Evolutionary conservation across 2,329 filamentous ascomycete genomes (phyloP).

Genomic region (Talaromyces sp.): DNA sequence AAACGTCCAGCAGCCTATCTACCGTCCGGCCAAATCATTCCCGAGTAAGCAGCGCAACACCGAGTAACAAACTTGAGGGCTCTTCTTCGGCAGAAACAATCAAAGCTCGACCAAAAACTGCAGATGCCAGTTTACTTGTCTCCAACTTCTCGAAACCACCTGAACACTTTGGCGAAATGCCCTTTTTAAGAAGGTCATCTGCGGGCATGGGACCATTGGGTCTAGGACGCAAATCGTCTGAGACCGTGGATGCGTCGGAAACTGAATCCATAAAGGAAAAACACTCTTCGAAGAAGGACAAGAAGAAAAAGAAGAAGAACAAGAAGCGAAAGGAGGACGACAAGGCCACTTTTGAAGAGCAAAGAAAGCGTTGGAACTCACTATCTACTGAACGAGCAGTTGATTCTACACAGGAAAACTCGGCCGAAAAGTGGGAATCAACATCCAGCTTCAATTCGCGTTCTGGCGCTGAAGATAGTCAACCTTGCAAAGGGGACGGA

Average conservation of each 20-base stretch:
- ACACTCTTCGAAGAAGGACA: conserved; percentile 5
- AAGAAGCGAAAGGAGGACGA: not conserved
- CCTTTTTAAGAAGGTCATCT: conserved; percentile 11
- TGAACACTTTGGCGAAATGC: conserved; percentile 7
- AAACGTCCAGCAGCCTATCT: conserved; percentile 69
- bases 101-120: conserved; percentile 36
- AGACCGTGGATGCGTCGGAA: conserved; percentile 1
- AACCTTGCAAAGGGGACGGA: not conserved
- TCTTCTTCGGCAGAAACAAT: conserved; percentile 2
- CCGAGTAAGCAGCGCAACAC: conserved; percentile 58
- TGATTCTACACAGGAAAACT: conserved; percentile 6
- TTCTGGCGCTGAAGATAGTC: conserved; percentile 4
- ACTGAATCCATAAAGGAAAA: conserved; percentile 9
- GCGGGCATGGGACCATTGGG: conserved; percentile 9
- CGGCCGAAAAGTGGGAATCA: conserved; percentile 14
- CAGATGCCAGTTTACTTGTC: conserved; percentile 24
- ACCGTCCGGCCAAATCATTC: conserved; percentile 67
- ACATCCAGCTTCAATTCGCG: conserved; percentile 14
- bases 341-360: not conserved
- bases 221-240: conserved; percentile 10
- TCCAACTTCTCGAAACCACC: not conserved
- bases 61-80: conserved; percentile 9
- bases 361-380: not conserved
- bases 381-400: not conserved
- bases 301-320: conserved; percentile 14